Evolutionary conservation across 352 stramenopile species (phyloP), one percentile per base, ranked within the genome.

Genomic region (Globisporangium heterothallicum): DNA sequence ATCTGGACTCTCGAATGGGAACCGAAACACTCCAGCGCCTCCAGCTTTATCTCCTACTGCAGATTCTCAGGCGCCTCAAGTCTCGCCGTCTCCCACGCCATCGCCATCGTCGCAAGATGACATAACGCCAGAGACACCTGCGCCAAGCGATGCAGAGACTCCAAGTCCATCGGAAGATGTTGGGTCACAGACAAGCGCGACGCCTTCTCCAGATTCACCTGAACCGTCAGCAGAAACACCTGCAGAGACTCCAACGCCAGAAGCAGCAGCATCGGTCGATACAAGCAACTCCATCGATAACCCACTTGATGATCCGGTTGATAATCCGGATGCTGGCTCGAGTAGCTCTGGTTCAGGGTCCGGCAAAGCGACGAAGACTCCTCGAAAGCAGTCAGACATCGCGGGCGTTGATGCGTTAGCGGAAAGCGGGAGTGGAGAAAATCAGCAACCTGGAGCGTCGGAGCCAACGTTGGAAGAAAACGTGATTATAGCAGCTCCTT

Each of bases 391-490:
- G 18, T 51, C 45, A 14, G 45, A 51, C 13, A 30, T 51, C 18
- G 25, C n/a, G n/a, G n/a, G n/a, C n/a, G n/a, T n/a, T n/a, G n/a
- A n/a, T n/a, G n/a, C n/a, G n/a, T n/a, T n/a, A n/a, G n/a, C n/a
- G n/a, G n/a, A n/a, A n/a, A n/a, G n/a, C n/a, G n/a, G n/a, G n/a
- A n/a, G n/a, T n/a, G n/a, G n/a, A n/a, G n/a, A n/a, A 53, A 53
- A 13, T 44, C 32, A 38, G n/a, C 12, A 16, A 38, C 32, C n/a
- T 24, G 10, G 8, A 6, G 32, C 10, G 21, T 18, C 32, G 18
- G 25, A 58, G 3, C 51, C 47, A 35, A 44, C 19, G 8, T 21
- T 58, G 18, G 51, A 58, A 30, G 51, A 50, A 6, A 58, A 46
- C 19, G 51, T 58, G 42, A 32, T 52, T 9, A 30, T 42, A 29